Conservation (phyloP, 164 flowering plant species). For the Warburgia ugandensis region DNA sequence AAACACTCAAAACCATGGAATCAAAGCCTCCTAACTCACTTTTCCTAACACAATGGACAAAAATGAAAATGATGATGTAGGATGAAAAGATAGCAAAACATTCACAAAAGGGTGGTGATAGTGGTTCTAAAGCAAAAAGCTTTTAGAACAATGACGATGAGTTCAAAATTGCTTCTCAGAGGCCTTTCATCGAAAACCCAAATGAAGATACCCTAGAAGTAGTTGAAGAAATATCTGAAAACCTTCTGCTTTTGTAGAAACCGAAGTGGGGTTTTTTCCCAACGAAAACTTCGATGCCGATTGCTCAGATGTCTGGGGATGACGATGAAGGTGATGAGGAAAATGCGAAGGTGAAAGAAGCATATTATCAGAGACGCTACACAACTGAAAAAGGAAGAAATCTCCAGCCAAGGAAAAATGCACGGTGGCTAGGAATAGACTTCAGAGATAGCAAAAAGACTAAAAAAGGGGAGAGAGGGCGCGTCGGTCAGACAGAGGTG, state of each 20-base stretch:
- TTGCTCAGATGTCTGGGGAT: conserved; percentile 27
- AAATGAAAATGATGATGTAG: conserved; percentile 3
- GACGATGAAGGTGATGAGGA: conserved; percentile 29
- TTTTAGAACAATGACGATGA: conserved; percentile 58
- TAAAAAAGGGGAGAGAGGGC: too few relatives aligned
- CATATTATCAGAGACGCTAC: too few relatives aligned
- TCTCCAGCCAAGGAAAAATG: too few relatives aligned
- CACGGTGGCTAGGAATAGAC: too few relatives aligned
- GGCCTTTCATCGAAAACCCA: conserved; percentile 28
- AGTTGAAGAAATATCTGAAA: conserved; percentile 1
- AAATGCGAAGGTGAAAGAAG: too few relatives aligned
- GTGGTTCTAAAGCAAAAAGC: conserved; percentile 49
- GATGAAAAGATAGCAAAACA: background rate
- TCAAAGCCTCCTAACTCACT: conserved; percentile 18
- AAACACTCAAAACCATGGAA: conserved; percentile 23
- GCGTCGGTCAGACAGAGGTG: too few relatives aligned
- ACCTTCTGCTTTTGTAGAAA: background rate
- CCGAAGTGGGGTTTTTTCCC: background rate
- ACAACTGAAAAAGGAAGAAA: too few relatives aligned
- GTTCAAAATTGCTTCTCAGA: conserved; percentile 47
- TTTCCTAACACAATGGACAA: conserved; percentile 14
- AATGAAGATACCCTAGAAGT: conserved; percentile 28
- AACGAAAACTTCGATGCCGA: conserved; percentile 14
- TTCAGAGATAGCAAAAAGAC: too few relatives aligned
- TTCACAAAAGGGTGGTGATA: conserved; percentile 45